Base-by-base conservation (phyloP, 2,329 filamentous ascomycete species). In the Diaporthe nobilis region DNA sequence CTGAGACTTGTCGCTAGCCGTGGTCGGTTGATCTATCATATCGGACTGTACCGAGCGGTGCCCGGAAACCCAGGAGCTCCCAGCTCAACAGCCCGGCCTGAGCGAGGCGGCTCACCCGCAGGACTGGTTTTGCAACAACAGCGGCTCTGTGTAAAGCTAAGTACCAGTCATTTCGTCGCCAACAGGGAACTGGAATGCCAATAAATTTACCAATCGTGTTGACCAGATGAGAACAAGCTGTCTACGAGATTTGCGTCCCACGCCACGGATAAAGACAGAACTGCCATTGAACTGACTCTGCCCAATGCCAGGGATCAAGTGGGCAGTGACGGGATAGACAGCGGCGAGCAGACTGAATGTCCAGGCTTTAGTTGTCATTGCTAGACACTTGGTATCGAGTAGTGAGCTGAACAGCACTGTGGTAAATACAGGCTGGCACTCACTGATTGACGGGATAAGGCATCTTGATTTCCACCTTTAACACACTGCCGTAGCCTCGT, bases 401-500 rank as follows among this genome's bases (percentile, higher is more conserved):
- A 44, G 28, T 31, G 5, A 6, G 8, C 15, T 42, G 5, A 70
- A 55, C 22, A n/a, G 22, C 15, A 31, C 42, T 34, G 7, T 10
- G 15, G 65, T 28, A 28, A 10, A 42, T 22, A 15, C 37, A 37
- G 22, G 13, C 65, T 53, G 22, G 34, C 65, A 42, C 4, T 31
- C 17, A 17, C 34, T 70, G 34, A 25, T 37, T 39, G 63, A 53
- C 34, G 47, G 47, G 47, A 65, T 20, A 70, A 70, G 65, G 6
- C 34, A 28, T 55, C 8, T 25, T n/a, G 47, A 25, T 25, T 44
- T 13, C 34, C 47, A 13, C 25, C 49, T 51, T 65, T 37, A 7
- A 55, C 44, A 57, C 58, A n/a, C 7, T 55, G 34, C 71, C 58
- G 34, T 65, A 47, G 47, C 49, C 49, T 73, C 71, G 71, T 65